These are phyloP conservation scores for Magnaporthales sp. DNA, from an alignment of 2,329 filamentous ascomycete genomes.

Conservation along the genomic window DNA sequence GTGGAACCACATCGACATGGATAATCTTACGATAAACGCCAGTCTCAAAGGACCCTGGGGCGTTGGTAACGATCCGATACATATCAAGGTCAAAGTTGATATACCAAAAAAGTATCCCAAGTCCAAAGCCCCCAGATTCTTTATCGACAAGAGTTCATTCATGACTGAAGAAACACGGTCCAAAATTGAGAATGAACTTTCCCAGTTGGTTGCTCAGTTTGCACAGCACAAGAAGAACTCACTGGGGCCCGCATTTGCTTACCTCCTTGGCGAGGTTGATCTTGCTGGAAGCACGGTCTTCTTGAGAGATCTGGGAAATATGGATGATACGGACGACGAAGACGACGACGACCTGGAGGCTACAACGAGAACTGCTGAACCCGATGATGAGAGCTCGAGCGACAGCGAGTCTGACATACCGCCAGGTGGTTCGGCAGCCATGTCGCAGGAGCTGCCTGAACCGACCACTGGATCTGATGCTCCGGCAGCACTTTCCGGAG, in stretches of 20 bases:
- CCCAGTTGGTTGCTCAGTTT: constrained; percentile 46
- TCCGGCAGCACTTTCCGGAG: background rate
- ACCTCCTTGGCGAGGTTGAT: constrained; percentile 54
- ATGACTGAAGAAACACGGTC: constrained; percentile 48
- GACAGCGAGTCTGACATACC: constrained; percentile 62
- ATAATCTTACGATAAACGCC: constrained; percentile 47
- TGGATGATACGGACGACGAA: constrained; percentile 47
- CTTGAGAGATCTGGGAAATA: constrained; percentile 56
- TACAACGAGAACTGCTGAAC: background rate
- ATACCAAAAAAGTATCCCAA: constrained; percentile 53
- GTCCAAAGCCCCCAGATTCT: constrained; percentile 46
- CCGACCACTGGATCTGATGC: background rate
- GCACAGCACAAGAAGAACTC: constrained; percentile 51
- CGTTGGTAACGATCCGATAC: constrained; percentile 44
- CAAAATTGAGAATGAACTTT: constrained; percentile 44
- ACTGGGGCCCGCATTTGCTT: constrained; percentile 52
- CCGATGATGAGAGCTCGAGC: constrained; percentile 57
- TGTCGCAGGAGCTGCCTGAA: constrained; percentile 51
- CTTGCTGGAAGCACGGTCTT: constrained; percentile 51
- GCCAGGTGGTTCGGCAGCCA: constrained; percentile 43
- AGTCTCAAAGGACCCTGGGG: constrained; percentile 60
- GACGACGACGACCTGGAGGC: constrained; percentile 43
- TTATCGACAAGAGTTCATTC: constrained; percentile 52
- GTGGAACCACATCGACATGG: constrained; percentile 58
- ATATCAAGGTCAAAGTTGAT: constrained; percentile 52